Evolutionary conservation across 2,329 filamentous ascomycete species (phyloP).

Genomic region (Claviceps capensis): DNA sequence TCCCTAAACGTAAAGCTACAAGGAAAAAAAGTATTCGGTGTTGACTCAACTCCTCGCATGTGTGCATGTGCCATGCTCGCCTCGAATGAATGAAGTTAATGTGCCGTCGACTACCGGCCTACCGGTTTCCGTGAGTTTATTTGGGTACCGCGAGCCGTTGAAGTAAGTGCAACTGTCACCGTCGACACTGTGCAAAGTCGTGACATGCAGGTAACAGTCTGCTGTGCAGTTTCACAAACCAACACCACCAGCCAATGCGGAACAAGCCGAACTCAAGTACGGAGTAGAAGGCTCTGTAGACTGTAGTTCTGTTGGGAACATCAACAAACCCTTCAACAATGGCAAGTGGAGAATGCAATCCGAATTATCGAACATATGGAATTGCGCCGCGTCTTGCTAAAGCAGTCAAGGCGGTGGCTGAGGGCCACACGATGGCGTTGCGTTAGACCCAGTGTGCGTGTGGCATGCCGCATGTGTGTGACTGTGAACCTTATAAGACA

Average conservation of each 20-base stretch:
- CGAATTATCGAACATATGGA: neutral
- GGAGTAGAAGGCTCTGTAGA: neutral
- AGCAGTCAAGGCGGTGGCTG: neutral
- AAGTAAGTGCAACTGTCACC: neutral
- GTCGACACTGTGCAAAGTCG: no score
- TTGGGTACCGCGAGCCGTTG: neutral
- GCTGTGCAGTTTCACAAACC: no score
- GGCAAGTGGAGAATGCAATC: neutral
- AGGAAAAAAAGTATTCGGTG: neutral
- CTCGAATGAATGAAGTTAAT: neutral
- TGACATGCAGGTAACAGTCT: no score
- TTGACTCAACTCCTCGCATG: no score
- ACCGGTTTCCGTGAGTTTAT: no score
- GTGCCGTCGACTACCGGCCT: neutral
- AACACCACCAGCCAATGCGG: no score
- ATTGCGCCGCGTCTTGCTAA: neutral
- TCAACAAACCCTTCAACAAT: neutral
- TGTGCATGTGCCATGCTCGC: neutral
- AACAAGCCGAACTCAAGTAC: no score
- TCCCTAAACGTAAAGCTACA: neutral
- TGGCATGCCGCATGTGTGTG: no score
- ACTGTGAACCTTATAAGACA: no score
- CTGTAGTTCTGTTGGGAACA: neutral
- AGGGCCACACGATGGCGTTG: neutral
- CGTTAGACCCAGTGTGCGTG: no score